Evolutionary conservation across 169 alveolate species (phyloP), one percentile per base, ranked within the genome.

Genomic region (Plasmodium relictum): DNA sequence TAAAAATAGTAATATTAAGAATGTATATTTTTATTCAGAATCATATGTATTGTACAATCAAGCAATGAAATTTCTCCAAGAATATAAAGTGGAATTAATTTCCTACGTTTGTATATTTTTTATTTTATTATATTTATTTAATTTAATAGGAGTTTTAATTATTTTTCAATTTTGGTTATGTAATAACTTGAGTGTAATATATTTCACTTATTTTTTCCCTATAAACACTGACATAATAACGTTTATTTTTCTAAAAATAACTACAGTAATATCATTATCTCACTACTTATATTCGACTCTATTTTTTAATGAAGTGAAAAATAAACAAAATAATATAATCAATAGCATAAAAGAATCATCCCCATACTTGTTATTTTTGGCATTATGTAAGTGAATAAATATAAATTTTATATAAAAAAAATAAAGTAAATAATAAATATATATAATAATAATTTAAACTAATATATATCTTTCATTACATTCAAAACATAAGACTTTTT

Each of bases 1-100:
- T n/a, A 58, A 83, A 83, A 83, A 45, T 12, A 68, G 85, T 50
- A 54, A 68, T 61, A 54, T 83, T 10, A 69, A 83, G 31, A 42
- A 69, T 83, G 41, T 24, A 9, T 83, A 83, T 52, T 68, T 83
- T 68, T 83, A 68, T 22, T 83, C 91, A 42, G 91, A 83, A 39
- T 41, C 73, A 3, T 83, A 68, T n/a, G 69, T 50, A 6, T 42
- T 83, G n/a, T 83, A 68, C 31, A 48, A 83, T 4, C 91, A 83
- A 68, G 91, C 78, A 16, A 12, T 59, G 52, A 42, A 44, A 14
- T 83, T 83, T 68, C 24, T 39, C 7, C 22, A 44, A 14, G 91
- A 83, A 69, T 83, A 45, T 61, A 50, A 68, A 83, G 3, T 18
- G 14, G 42, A 52, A 54, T 7, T 66, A 22, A 52, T 62, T 56